Evolutionary conservation across 768 basidiomycete genomes (phyloP).

Genomic region (Boletus coccyginus): DNA sequence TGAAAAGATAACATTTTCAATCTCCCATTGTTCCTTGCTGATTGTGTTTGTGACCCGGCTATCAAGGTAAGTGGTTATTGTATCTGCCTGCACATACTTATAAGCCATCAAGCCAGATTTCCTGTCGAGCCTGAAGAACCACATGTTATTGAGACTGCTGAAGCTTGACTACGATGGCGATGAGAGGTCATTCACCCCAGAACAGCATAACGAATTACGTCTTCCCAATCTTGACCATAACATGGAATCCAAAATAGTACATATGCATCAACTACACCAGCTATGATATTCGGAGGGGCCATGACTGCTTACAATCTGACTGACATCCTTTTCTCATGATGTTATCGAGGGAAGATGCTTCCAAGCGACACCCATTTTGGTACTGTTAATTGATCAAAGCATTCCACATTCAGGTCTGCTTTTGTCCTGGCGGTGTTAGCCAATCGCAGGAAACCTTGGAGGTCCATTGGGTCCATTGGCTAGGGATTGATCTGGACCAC

Average conservation of each 20-base stretch:
- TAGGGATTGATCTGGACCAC: neutral
- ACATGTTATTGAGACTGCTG: neutral
- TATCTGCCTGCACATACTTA: neutral
- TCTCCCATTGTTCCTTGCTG: too few species aligned
- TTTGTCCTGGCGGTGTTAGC: neutral
- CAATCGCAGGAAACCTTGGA: neutral
- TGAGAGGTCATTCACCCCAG: neutral
- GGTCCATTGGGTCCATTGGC: slow-evolving; percentile 2
- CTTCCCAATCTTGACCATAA: neutral
- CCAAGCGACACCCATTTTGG: neutral
- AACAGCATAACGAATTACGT: neutral
- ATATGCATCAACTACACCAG: slow-evolving; percentile 1
- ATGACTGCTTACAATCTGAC: neutral
- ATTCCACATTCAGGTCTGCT: neutral
- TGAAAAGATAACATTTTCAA: too few species aligned
- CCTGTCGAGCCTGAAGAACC: neutral
- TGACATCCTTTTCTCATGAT: neutral
- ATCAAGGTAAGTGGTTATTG: too few species aligned
- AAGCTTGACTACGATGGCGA: neutral
- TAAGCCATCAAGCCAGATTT: neutral
- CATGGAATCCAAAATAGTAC: neutral
- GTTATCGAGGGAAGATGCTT: neutral
- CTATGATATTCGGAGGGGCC: neutral
- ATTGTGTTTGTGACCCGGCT: too few species aligned
- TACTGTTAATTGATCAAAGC: neutral